Evolutionary conservation across 352 stramenopile species (phyloP).

Genomic region (Blastocystis sp.): DNA sequence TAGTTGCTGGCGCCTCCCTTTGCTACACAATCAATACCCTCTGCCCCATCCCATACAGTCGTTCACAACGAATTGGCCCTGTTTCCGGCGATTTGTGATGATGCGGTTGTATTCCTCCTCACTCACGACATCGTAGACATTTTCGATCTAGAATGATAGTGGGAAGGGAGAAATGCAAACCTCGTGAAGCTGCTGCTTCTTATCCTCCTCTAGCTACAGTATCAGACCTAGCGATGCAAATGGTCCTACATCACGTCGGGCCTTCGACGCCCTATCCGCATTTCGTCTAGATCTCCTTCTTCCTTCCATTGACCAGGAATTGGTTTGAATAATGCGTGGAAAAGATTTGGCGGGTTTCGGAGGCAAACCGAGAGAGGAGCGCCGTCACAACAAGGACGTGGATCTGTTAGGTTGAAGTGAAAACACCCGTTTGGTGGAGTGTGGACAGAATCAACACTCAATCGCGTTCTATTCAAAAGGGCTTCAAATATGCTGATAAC

Average conservation of each 20-base stretch:
- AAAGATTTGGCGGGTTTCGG: not conserved
- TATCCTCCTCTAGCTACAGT: slow-evolving; percentile 67
- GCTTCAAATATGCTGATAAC: too few species aligned
- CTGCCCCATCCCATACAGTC: not conserved
- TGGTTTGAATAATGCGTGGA: slow-evolving; percentile 6
- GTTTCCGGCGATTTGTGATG: not conserved
- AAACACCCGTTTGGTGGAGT: too few species aligned
- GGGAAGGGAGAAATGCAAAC: not conserved
- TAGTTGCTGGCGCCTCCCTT: not conserved
- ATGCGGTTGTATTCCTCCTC: slow-evolving; percentile 10
- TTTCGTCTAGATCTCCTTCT: slow-evolving; percentile 50
- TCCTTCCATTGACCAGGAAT: slow-evolving; percentile 28
- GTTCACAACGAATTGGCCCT: slow-evolving; percentile 54
- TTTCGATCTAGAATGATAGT: slow-evolving; percentile 18
- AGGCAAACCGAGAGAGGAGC: not conserved
- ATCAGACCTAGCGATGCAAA: slow-evolving; percentile 4
- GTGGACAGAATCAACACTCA: too few species aligned
- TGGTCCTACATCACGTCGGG: slow-evolving; percentile 6
- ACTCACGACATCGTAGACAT: slow-evolving; percentile 48
- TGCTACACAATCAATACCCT: not conserved
- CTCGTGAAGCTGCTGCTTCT: slow-evolving; percentile 37
- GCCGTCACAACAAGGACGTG: not conserved
- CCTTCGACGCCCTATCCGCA: slow-evolving; percentile 52
- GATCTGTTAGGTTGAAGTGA: too few species aligned
- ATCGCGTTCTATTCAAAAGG: too few species aligned